phyloP scores from a whole-genome alignment of 2,329 filamentous ascomycete genomes.

The Chrysoporthe cubensis region DNA sequence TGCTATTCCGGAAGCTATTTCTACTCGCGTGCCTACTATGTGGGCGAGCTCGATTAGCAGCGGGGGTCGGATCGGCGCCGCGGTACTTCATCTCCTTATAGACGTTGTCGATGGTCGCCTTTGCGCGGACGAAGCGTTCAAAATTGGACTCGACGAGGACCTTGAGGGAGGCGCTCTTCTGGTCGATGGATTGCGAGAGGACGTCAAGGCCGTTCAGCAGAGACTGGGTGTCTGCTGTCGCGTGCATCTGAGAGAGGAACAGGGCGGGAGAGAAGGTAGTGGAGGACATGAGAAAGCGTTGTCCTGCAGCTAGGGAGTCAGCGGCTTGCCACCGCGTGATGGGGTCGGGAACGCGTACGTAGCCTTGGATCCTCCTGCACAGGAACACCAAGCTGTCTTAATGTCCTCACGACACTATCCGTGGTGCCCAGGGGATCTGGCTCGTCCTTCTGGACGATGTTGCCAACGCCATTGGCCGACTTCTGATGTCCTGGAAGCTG shows the following conservation, averaged over 20 bases:
- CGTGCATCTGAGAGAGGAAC: slow-evolving; percentile 91
- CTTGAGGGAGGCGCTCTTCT: slow-evolving; percentile 96
- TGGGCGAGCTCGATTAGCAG: slow-evolving; percentile 41
- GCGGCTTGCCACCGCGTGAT: slow-evolving; percentile 15
- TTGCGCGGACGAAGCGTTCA: slow-evolving; percentile 95
- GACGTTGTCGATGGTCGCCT: slow-evolving; percentile 97
- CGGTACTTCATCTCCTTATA: slow-evolving; percentile 95
- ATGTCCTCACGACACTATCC: slow-evolving; percentile 80
- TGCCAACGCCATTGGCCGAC: slow-evolving; percentile 68
- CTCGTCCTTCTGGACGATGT: slow-evolving; percentile 86
- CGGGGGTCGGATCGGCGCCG: slow-evolving; percentile 56
- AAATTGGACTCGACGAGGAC: slow-evolving; percentile 97
- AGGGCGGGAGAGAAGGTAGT: slow-evolving; percentile 92
- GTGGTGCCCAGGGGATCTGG: slow-evolving; percentile 87
- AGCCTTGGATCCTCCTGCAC: slow-evolving; percentile 83
- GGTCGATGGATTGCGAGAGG: slow-evolving; percentile 89
- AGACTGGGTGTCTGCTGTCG: slow-evolving; percentile 79
- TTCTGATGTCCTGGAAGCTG: slow-evolving; percentile 69
- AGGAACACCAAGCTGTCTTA: slow-evolving; percentile 76
- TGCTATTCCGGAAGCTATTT: slow-evolving; percentile 62
- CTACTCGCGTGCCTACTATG: slow-evolving; percentile 73
- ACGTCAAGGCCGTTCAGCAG: slow-evolving; percentile 82
- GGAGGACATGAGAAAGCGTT: slow-evolving; percentile 92
- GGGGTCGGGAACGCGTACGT: slow-evolving; percentile 52
- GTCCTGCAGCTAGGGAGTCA: slow-evolving; percentile 56